Evolutionary conservation across 2,329 filamentous ascomycete genomes (phyloP).

Genomic region (Pseudogymnoascus sp.): DNA sequence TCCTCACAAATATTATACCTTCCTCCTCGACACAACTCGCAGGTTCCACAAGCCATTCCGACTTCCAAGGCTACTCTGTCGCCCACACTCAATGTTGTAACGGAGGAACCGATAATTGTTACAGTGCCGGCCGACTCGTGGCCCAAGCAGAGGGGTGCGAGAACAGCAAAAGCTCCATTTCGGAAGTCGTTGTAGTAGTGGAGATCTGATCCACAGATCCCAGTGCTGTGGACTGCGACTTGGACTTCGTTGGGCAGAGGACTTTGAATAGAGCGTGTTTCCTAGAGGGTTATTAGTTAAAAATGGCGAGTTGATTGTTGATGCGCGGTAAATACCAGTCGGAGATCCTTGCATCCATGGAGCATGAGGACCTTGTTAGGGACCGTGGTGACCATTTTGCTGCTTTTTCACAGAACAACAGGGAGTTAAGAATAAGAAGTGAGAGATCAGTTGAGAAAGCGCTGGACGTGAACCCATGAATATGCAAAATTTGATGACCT

Average conservation of each 20-base stretch:
- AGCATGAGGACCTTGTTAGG: constrained; percentile 16
- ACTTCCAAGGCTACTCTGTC: constrained; percentile 93
- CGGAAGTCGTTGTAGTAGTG: constrained; percentile 96
- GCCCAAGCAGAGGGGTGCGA: constrained; percentile 79
- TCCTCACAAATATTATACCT: constrained; percentile 89
- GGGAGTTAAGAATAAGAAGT: not conserved
- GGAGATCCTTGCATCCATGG: constrained; percentile 28
- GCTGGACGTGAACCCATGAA: not conserved
- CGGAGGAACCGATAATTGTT: constrained; percentile 70
- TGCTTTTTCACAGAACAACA: not conserved
- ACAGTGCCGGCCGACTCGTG: constrained; percentile 86
- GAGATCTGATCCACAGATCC: constrained; percentile 93
- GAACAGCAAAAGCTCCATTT: constrained; percentile 93
- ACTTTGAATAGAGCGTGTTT: constrained; percentile 20
- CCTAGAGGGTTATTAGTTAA: not conserved
- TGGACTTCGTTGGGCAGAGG: constrained; percentile 57
- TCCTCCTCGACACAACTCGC: constrained; percentile 81
- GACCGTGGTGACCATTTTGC: not conserved
- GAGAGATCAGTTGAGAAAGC: not conserved
- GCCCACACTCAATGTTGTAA: constrained; percentile 68
- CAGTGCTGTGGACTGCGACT: constrained; percentile 82
- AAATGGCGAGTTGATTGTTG: not conserved
- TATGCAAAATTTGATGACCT: not conserved
- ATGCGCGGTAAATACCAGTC: constrained; percentile 21
- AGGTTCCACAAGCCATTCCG: constrained; percentile 82